Percentiles rank a stretch among this genome's conserved stretches.
phyloP scores from a whole-genome alignment of 1,284 basidiomycete genomes.

The Leccinum huronense region DNA sequence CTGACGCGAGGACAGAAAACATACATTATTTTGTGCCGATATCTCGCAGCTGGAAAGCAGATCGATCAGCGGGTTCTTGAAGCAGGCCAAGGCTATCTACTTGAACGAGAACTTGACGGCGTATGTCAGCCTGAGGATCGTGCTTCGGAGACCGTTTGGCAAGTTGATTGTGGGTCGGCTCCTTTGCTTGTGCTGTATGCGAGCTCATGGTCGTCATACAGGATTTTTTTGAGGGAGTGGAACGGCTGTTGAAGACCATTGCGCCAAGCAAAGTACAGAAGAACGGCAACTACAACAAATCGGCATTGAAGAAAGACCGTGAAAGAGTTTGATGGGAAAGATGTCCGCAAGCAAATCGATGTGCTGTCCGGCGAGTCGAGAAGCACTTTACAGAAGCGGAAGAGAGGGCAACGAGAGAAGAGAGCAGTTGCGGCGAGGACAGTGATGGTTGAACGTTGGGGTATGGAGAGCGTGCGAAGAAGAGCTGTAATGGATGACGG shows the following conservation, averaged over 20 bases:
- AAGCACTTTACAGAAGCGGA: slow-evolving; percentile 90
- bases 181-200: neutral
- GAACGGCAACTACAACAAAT: slow-evolving; percentile 76
- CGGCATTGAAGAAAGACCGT: slow-evolving; percentile 77
- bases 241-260: slow-evolving; percentile 79
- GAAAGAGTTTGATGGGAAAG: slow-evolving; percentile 86
- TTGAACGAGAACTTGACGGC: slow-evolving; percentile 76
- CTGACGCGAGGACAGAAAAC: slow-evolving; percentile 65
- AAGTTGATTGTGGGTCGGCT: slow-evolving; percentile 75
- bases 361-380: slow-evolving; percentile 86
- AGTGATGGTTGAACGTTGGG: slow-evolving; percentile 56
- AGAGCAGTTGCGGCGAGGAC: slow-evolving; percentile 59
- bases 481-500: slow-evolving; percentile 72
- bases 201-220: slow-evolving; percentile 35
- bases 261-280: slow-evolving; percentile 78
- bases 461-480: slow-evolving; percentile 90
- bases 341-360: slow-evolving; percentile 85
- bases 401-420: slow-evolving; percentile 61
- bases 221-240: slow-evolving; percentile 95
- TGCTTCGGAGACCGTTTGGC: slow-evolving; percentile 83
- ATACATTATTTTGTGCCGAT: slow-evolving; percentile 92
- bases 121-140: slow-evolving; percentile 72
- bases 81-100: slow-evolving; percentile 80
- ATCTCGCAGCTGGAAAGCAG: slow-evolving; percentile 68
- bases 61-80: slow-evolving; percentile 67